Percentiles rank a stretch among this genome's conserved stretches.
These are phyloP conservation scores for Coffea canephora DNA, from an alignment of 257 asterid genomes.

Conservation along the genomic window DNA sequence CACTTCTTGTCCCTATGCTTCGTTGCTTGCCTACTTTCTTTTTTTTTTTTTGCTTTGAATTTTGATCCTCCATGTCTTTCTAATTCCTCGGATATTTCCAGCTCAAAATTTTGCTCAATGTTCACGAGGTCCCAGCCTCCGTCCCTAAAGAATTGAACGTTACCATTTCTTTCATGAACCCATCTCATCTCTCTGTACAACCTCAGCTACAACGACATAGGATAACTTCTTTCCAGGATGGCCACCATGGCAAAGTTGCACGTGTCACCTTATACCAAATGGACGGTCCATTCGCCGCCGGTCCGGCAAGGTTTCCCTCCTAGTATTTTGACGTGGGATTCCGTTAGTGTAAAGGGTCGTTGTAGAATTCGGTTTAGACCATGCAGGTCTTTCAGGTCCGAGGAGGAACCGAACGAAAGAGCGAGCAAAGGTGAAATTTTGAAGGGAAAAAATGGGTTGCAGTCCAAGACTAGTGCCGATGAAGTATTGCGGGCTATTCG, in stretches of 20 bases:
- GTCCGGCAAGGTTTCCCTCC: conserved; percentile 31
- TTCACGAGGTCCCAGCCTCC: conserved; percentile 11
- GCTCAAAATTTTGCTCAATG: background rate
- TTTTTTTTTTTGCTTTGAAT: background rate
- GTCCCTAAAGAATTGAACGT: background rate
- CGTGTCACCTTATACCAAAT: conserved; percentile 52
- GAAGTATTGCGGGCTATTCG: conserved; percentile 47
- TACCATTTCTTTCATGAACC: background rate
- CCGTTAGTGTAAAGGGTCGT: conserved; percentile 33
- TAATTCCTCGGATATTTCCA: conserved; percentile 20
- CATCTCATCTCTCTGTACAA: conserved; percentile 1
- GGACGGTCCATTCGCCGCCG: conserved; percentile 40
- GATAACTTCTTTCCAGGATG: conserved; percentile 31
- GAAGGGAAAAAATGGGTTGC: conserved; percentile 20
- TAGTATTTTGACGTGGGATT: conserved; percentile 32
- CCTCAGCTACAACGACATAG: background rate
- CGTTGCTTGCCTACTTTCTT: background rate
- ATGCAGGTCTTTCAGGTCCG: conserved; percentile 71
- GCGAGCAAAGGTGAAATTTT: conserved; percentile 13
- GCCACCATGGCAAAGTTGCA: conserved; percentile 57
- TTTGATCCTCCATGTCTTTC: conserved; percentile 6
- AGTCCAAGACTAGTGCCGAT: conserved; percentile 26
- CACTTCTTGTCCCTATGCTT: background rate
- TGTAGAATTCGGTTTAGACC: conserved; percentile 37
- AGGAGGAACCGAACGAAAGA: conserved; percentile 28